These are phyloP conservation scores for Chrysanthemum makinoi DNA, from an alignment of 129 eudicot genomes.

Conservation along the genomic window DNA sequence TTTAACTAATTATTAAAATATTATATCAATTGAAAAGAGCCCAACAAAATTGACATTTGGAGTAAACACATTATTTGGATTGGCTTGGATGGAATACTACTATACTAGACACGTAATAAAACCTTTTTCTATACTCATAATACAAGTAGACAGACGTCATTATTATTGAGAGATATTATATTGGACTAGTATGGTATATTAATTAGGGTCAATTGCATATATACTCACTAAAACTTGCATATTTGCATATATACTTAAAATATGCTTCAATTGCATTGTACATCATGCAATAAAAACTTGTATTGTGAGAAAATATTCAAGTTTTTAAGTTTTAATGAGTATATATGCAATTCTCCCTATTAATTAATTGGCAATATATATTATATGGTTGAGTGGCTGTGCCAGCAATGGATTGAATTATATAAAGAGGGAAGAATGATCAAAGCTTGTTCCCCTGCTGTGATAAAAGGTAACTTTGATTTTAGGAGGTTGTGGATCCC, in stretches of 20 bases:
- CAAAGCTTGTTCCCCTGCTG: conserved; percentile 69
- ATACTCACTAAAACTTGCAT: no score
- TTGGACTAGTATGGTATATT: conserved; percentile 6
- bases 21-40: background rate
- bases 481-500: conserved; percentile 54
- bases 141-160: background rate
- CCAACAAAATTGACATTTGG: conserved; percentile 17
- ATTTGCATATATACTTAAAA: no score
- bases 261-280: no score
- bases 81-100: conserved; percentile 1
- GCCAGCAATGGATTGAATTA: conserved; percentile 36
- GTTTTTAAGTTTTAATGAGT: no score
- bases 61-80: background rate
- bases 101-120: conserved; percentile 1
- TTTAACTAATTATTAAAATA: background rate
- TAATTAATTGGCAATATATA: no score
- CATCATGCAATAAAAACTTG: no score
- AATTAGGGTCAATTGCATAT: no score
- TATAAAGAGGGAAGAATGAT: conserved; percentile 54
- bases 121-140: background rate
- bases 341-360: no score
- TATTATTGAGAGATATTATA: conserved; percentile 3
- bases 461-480: conserved; percentile 52
- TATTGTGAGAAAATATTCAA: no score
- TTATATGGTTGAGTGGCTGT: conserved; percentile 31